phyloP scores from a whole-genome alignment of 129 eudicot genomes.

The Mikania micrantha region DNA sequence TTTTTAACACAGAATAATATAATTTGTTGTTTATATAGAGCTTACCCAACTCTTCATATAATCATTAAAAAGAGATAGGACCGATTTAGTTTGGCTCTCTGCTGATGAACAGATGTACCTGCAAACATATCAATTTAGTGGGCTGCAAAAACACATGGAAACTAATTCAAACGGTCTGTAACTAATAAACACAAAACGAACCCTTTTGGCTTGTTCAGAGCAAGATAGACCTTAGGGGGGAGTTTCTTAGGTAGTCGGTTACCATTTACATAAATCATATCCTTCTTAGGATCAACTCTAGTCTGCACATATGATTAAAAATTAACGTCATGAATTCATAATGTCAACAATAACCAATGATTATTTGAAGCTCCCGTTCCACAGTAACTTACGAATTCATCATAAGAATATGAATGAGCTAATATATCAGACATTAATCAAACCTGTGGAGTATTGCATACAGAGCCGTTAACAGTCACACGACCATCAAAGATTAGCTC shows the following conservation, averaged over 20 bases:
- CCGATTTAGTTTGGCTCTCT: slow-evolving; percentile 74
- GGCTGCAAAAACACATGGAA: slow-evolving; percentile 10
- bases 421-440: not conserved
- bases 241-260: slow-evolving; percentile 82
- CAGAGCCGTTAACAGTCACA: slow-evolving; percentile 88
- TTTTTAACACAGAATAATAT: not conserved
- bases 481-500: slow-evolving; percentile 77
- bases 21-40: not conserved
- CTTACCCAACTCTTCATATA: slow-evolving; percentile 85
- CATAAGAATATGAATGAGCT: not conserved
- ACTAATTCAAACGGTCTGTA: not conserved
- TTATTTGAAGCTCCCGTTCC: not conserved
- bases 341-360: not conserved
- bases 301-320: slow-evolving; percentile 50
- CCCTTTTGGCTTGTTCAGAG: slow-evolving; percentile 99
- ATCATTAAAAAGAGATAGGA: slow-evolving; percentile 59
- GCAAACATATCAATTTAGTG: slow-evolving; percentile 2
- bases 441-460: slow-evolving; percentile 95
- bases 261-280: slow-evolving; percentile 90
- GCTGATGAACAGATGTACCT: slow-evolving; percentile 95
- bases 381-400: not conserved
- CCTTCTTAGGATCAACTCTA: slow-evolving; percentile 83
- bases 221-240: slow-evolving; percentile 92
- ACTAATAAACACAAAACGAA: slow-evolving; percentile 38
- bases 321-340: not conserved